Evolutionary conservation across 73 alveolate genomes (phyloP), one percentile per base, ranked within the genome.

Genomic region (Breviolum minutum): DNA sequence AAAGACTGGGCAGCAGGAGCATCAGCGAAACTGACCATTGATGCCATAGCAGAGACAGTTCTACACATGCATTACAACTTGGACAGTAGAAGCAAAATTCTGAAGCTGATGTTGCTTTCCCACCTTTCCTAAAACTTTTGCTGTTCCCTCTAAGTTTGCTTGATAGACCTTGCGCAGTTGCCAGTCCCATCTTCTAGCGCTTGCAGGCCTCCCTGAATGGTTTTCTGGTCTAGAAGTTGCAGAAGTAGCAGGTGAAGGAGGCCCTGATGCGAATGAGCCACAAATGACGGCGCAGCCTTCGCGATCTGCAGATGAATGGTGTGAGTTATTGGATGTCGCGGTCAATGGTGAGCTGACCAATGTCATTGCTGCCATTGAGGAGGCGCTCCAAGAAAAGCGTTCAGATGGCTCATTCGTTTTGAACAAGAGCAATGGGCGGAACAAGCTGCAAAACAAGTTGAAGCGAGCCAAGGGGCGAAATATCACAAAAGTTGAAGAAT

Each of bases 361-460:
- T 9, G 87, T 61, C 54, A 20, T 89, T 54, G 40, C 20, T 7
- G 9, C 32, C 22, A 87, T 69, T 40, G 96, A 89, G 60, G 96
- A 89, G 30, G 96, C 96, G 29, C 87, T 89, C 62, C 88, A 80
- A 30, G 96, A 68, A 74, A 69, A 48, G 74, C 14, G 9, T 8
- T 60, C 84, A 13, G 96, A 68, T 40, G 96, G 96, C 73, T 20
- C 96, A 14, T 89, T 89, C 54, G 63, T 17, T 14, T 69, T 89
- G 74, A 68, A 27, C 40, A 89, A 89, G 86, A 32, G 24, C 27
- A 54, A 20, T 19, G 96, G 96, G 11, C 84, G 96, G 27, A 63
- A 12, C 60, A 89, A 40, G 87, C 62, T 89, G 86, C 96, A 89
- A 27, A 89, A 89, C 74, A 68, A 69, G 79, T 13, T 89, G 87